Evolutionary conservation across 169 alveolate genomes (phyloP), one percentile per base, ranked within the genome.

Genomic region (Neospora caninum): DNA sequence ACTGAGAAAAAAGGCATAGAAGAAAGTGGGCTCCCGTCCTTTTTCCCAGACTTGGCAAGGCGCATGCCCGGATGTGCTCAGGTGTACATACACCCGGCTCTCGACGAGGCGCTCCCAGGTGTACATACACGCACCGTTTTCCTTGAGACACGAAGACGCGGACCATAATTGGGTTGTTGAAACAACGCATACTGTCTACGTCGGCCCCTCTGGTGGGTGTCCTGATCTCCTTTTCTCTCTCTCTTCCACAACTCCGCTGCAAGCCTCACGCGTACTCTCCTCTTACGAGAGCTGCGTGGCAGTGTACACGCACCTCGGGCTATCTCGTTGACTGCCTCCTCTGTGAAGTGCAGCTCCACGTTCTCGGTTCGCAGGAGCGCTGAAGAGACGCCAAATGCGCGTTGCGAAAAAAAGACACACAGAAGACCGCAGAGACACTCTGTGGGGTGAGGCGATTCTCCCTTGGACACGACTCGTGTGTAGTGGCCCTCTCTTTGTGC

Each of bases 361-460:
- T 97, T 98, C 95, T 98, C 99, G 43, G 98, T 97, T 67, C 95
- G 96, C 88, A 98, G 91, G 58, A 98, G 94, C 70, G 98, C 98
- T 73, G 67, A 58, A 49, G 0, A 80, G n/a, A 34, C 43, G 53
- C 4, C 22, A 4, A 29, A 7, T 10, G 29, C 69, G 73, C n/a
- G 36, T 36, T 7, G 22, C 16, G 42, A 69, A 34, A 69, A 9
- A 20, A 9, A 69, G 82, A 69, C 22, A 20, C 4, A n/a, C n/a
- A n/a, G n/a, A n/a, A n/a, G n/a, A n/a, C n/a, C n/a, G n/a, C n/a
- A n/a, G 58, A 49, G 58, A 49, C 58, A 49, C 13, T 13, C 58
- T 4, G 58, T 49, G 13, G 58, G 13, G 58, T n/a, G n/a, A n/a
- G n/a, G n/a, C n/a, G n/a, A n/a, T n/a, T n/a, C n/a, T n/a, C n/a